phyloP scores from a whole-genome alignment of 805 yeast genomes.

The Metschnikowia lachancei region DNA sequence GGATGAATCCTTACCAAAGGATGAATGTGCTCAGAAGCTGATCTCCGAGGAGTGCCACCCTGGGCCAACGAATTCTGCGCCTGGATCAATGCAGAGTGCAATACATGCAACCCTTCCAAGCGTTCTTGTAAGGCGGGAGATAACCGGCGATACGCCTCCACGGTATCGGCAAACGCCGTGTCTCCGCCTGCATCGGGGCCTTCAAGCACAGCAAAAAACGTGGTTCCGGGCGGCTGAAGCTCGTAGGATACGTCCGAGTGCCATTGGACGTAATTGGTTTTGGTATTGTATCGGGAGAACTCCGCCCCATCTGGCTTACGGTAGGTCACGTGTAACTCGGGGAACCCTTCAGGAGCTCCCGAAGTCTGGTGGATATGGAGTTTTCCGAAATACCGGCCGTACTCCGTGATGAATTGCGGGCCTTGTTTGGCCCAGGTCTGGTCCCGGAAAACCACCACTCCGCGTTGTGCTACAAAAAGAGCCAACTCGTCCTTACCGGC shows the following conservation, averaged over 20 bases:
- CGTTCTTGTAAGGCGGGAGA: constrained; percentile 34
- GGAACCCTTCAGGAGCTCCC: constrained; percentile 33
- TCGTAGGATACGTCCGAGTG: constrained; percentile 39
- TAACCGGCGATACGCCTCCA: constrained; percentile 36
- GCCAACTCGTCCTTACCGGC: constrained; percentile 35
- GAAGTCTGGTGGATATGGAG: constrained; percentile 48
- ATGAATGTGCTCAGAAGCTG: constrained; percentile 33
- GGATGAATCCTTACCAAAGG: constrained; percentile 37
- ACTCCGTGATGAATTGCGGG: constrained; percentile 31
- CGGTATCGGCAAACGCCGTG: constrained; percentile 37
- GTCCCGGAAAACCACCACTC: constrained; percentile 34
- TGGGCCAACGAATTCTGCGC: constrained; percentile 26
- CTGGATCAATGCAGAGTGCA: constrained; percentile 36
- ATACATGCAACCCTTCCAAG: constrained; percentile 31
- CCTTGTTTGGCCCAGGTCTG: constrained; percentile 27
- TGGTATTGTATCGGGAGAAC: constrained; percentile 25
- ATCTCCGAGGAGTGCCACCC: constrained; percentile 34
- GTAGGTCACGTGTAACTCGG: constrained; percentile 36
- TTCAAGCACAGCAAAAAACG: constrained; percentile 34
- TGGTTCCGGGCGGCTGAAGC: constrained; percentile 35
- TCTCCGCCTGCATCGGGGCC: constrained; percentile 42
- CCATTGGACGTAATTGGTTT: constrained; percentile 32
- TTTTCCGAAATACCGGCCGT: constrained; percentile 33
- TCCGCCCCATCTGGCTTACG: constrained; percentile 30
- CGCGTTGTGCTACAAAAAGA: constrained; percentile 31